Conservation (phyloP, 805 yeast genomes). For the Pichia scutulata region DNA sequence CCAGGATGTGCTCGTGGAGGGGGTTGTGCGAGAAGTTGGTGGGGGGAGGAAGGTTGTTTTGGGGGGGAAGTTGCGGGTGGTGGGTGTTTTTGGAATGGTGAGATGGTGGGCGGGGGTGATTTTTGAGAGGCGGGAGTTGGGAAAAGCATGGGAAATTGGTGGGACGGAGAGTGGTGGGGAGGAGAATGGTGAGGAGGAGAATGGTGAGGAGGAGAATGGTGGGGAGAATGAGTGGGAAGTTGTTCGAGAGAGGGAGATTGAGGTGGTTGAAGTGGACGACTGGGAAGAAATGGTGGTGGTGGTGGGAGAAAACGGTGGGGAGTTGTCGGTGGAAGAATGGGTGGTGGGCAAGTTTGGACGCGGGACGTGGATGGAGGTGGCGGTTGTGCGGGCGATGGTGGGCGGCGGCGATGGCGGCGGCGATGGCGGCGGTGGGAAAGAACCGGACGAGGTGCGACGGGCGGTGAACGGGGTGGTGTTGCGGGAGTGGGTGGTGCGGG, state of each 20-base stretch:
- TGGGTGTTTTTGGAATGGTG: neutral
- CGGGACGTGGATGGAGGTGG: neutral
- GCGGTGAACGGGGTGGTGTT: conserved; percentile 1
- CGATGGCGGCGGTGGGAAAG: neutral
- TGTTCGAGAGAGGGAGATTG: neutral
- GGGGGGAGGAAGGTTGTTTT: neutral
- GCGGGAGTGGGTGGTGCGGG: neutral
- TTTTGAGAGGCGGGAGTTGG: neutral
- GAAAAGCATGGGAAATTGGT: neutral
- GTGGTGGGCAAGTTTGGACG: neutral
- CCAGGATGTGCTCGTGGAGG: neutral
- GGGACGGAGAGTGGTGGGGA: neutral
- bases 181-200: too few species aligned
- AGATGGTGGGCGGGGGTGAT: neutral
- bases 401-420: neutral
- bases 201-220: too few species aligned
- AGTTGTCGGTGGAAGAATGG: neutral
- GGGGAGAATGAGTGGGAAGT: too few species aligned
- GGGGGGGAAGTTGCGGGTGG: neutral
- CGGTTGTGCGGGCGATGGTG: neutral
- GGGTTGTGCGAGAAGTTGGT: neutral
- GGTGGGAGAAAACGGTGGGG: neutral
- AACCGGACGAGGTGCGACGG: neutral
- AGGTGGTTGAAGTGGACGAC: neutral
- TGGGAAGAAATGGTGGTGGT: neutral